Percentiles rank a stretch among this genome's conserved stretches.
Conservation (phyloP, 495 filamentous ascomycete species). For the Talaromyces trachyspermus region DNA sequence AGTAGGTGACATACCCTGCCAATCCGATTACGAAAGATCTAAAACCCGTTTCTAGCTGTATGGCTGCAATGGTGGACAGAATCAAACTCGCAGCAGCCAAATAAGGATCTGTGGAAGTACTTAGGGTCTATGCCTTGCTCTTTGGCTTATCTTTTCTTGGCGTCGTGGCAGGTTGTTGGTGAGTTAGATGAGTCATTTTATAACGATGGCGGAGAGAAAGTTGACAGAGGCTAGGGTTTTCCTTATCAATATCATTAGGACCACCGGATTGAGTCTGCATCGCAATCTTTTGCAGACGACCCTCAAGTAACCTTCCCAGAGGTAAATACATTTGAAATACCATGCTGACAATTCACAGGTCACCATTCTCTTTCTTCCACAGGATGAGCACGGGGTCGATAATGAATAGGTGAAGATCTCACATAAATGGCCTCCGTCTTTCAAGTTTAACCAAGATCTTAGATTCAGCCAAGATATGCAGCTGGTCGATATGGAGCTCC, state of each 20-base stretch:
- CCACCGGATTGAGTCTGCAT: conserved; percentile 2
- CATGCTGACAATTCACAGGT: conserved; percentile 13
- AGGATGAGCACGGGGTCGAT: conserved; percentile 37
- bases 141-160: background rate
- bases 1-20: conserved; percentile 15
- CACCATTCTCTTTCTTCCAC: conserved; percentile 40
- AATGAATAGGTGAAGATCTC: conserved; percentile 21
- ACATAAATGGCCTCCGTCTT: background rate
- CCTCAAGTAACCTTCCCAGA: background rate
- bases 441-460: background rate
- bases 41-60: conserved; percentile 16
- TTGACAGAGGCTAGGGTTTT: background rate
- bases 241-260: background rate
- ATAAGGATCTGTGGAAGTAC: conserved; percentile 26
- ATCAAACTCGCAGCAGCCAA: conserved; percentile 18
- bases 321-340: background rate
- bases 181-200: background rate
- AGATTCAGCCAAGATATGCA: conserved; percentile 56
- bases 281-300: background rate
- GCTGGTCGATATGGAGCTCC: conserved; percentile 51
- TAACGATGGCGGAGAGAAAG: background rate
- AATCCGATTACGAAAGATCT: conserved; percentile 4
- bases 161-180: background rate
- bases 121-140: conserved; percentile 29
- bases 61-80: conserved; percentile 35